These are phyloP conservation scores for Cichorium intybus DNA, from an alignment of 140 eudicot species.

Conservation along the genomic window DNA sequence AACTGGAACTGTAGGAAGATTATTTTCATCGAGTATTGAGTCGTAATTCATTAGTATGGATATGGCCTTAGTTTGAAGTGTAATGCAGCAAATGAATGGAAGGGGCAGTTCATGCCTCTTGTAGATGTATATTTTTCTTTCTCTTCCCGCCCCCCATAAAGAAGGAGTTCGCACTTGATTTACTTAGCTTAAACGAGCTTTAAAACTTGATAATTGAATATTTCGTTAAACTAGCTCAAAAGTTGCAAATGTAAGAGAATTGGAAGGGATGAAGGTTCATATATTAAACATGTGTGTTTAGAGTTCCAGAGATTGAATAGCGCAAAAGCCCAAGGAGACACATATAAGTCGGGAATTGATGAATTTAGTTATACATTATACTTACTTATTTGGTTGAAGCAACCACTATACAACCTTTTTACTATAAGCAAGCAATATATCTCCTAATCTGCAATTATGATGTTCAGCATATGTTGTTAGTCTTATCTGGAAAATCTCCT, in stretches of 20 bases:
- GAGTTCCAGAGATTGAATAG: not conserved
- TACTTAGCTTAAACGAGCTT: too few relatives aligned
- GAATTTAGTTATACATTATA: not conserved
- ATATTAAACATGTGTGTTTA: not conserved
- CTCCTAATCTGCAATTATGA: not conserved
- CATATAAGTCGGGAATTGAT: not conserved
- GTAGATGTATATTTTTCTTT: too few relatives aligned
- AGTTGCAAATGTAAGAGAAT: too few relatives aligned
- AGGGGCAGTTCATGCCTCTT: not conserved
- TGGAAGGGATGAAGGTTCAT: not conserved
- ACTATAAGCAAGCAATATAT: not conserved
- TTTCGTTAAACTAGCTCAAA: too few relatives aligned
- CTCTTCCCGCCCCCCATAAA: too few relatives aligned
- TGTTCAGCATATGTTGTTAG: too few relatives aligned
- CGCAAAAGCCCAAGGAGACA: not conserved
- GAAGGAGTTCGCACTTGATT: too few relatives aligned
- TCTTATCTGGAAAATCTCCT: too few relatives aligned
- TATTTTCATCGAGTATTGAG: not conserved
- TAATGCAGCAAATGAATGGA: not conserved
- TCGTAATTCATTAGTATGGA: conserved; percentile 5
- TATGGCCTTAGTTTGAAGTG: not conserved
- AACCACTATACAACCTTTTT: too few relatives aligned
- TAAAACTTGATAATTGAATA: too few relatives aligned
- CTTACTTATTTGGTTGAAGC: too few relatives aligned
- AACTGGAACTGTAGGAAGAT: not conserved